These are phyloP conservation scores for Pseudocercospora ulei DNA, from an alignment of 2,329 filamentous ascomycete genomes.

Conservation along the genomic window DNA sequence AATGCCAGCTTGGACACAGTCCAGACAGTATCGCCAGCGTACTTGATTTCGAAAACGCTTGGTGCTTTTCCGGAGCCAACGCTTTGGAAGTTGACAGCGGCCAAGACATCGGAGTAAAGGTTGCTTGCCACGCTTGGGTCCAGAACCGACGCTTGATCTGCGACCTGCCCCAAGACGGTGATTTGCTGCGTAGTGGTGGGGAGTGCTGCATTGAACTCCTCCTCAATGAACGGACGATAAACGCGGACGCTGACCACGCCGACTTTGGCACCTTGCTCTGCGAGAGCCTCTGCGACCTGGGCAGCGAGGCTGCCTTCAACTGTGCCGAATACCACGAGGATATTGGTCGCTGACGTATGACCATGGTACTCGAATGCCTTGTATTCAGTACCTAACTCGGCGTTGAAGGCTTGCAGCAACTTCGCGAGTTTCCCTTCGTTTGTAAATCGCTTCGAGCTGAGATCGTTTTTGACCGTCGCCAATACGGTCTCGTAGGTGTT, in stretches of 20 bases:
- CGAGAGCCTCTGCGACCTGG: conserved; percentile 65
- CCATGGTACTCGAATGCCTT: conserved; percentile 89
- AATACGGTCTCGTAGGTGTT: conserved; percentile 59
- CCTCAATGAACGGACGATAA: conserved; percentile 90
- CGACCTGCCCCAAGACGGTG: conserved; percentile 81
- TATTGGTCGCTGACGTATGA: conserved; percentile 65
- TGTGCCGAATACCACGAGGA: conserved; percentile 87
- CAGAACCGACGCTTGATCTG: conserved; percentile 58
- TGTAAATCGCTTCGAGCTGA: conserved; percentile 51
- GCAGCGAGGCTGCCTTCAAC: conserved; percentile 77
- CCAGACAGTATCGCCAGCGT: conserved; percentile 62
- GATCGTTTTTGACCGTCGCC: conserved; percentile 48
- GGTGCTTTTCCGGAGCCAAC: conserved; percentile 53
- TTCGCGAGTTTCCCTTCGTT: conserved; percentile 61
- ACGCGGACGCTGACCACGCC: conserved; percentile 86
- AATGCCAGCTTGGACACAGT: conserved; percentile 47
- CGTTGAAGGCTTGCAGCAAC: conserved; percentile 67
- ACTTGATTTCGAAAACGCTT: conserved; percentile 75
- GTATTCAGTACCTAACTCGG: conserved; percentile 87
- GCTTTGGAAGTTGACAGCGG: conserved; percentile 68
- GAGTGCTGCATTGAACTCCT: conserved; percentile 75
- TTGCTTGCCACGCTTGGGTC: conserved; percentile 72
- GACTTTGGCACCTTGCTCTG: conserved; percentile 63
- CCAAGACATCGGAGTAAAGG: conserved; percentile 84
- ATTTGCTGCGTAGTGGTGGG: conserved; percentile 66